Percentiles rank a stretch among this genome's conserved stretches.
phyloP scores from a whole-genome alignment of 2,329 filamentous ascomycete genomes.

The Ramularia collo-cygni region DNA sequence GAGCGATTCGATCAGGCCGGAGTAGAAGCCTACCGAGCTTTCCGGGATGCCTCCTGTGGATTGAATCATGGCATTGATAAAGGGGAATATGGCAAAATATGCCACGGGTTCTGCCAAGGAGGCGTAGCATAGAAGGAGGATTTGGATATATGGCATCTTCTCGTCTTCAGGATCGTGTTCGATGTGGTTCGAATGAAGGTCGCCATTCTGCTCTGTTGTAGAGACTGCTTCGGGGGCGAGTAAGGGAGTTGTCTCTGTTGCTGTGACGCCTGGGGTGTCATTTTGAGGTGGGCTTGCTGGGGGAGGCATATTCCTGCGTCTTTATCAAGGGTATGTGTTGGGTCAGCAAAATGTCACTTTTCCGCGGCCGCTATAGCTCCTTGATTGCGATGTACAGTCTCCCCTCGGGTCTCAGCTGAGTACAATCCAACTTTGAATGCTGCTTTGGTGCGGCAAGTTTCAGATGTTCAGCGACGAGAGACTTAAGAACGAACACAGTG shows the following conservation, averaged over 20 bases:
- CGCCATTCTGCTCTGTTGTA: not conserved
- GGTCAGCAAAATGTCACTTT: no score
- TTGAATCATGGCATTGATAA: constrained; percentile 70
- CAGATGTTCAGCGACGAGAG: no score
- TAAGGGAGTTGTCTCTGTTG: constrained; percentile 23
- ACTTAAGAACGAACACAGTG: no score
- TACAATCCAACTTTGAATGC: no score
- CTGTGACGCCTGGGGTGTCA: constrained; percentile 6
- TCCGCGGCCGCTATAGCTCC: no score
- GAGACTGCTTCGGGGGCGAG: constrained; percentile 13
- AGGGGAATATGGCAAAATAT: constrained; percentile 73
- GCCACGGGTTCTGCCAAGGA: constrained; percentile 67
- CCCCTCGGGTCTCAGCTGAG: no score
- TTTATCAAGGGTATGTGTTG: no score
- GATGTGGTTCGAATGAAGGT: not conserved
- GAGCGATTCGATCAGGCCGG: constrained; percentile 61
- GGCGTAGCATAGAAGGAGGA: constrained; percentile 66
- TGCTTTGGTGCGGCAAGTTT: no score
- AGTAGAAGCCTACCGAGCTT: constrained; percentile 71
- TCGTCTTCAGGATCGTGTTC: constrained; percentile 28
- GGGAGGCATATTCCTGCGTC: constrained; percentile 12
- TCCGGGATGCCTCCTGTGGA: constrained; percentile 55
- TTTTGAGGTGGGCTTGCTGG: constrained; percentile 13
- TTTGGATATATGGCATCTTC: constrained; percentile 56
- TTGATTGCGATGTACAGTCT: no score